These are phyloP conservation scores for Phanerochaete carnosa DNA, from an alignment of 768 basidiomycete genomes.

Conservation along the genomic window DNA sequence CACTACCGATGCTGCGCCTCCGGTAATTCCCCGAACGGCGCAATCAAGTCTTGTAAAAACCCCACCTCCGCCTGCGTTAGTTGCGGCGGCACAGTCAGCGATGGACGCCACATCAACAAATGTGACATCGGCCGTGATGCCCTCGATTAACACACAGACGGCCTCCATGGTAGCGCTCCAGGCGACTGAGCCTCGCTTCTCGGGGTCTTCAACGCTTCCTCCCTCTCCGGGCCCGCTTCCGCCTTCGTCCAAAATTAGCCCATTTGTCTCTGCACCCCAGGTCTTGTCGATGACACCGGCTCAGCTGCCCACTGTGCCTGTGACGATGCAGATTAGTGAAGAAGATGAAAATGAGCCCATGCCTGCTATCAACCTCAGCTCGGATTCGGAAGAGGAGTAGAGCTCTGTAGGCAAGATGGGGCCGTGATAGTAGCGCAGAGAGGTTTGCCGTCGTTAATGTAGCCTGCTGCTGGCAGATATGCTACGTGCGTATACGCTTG, in stretches of 20 bases:
- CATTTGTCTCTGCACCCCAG: background rate
- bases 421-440: background rate
- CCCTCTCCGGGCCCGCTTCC: background rate
- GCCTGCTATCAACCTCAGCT: slow-evolving; percentile 74
- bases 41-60: background rate
- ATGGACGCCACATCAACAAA: background rate
- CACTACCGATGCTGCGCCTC: background rate
- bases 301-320: background rate
- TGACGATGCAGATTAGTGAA: slow-evolving; percentile 24
- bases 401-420: background rate
- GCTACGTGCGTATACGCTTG: slow-evolving; percentile 34
- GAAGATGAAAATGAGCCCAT: slow-evolving; percentile 73
- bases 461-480: background rate
- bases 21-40: background rate
- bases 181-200: background rate
- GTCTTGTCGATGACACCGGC: background rate
- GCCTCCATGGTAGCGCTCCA: background rate
- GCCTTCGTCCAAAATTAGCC: background rate
- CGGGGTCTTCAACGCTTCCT: slow-evolving; percentile 7
- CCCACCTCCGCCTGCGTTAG: background rate
- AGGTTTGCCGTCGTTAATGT: background rate
- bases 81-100: background rate
- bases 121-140: background rate
- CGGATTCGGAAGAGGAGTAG: slow-evolving; percentile 65
- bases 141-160: background rate